Conservation (phyloP, 768 basidiomycete species). For the Tremella mesenterica region DNA sequence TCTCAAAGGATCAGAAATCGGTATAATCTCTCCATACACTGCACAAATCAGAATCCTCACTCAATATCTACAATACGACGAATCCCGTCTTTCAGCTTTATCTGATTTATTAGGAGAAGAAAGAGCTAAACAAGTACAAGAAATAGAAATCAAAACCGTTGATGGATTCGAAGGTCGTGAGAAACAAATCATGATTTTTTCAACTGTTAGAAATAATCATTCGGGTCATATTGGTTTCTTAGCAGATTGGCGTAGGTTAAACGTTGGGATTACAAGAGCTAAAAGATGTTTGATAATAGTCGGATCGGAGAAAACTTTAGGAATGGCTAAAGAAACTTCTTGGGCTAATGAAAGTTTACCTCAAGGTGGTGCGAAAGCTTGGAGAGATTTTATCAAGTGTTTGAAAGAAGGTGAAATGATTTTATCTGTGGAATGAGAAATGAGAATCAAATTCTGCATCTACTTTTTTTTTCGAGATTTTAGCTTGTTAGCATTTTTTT, state of each 20-base stretch:
- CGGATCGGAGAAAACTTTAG: constrained; percentile 31
- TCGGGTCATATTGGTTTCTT: constrained; percentile 77
- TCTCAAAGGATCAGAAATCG: constrained; percentile 67
- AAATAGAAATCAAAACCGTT: constrained; percentile 82
- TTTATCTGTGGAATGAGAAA: constrained; percentile 6
- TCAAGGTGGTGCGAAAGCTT: constrained; percentile 16
- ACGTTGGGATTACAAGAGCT: constrained; percentile 84
- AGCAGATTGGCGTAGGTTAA: constrained; percentile 72
- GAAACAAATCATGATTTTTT: constrained; percentile 86
- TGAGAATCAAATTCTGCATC: too few relatives aligned
- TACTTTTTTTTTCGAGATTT: too few relatives aligned
- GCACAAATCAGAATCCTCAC: constrained; percentile 72
- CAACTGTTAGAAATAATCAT: constrained; percentile 75
- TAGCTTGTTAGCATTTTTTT: too few relatives aligned
- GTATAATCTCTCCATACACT: constrained; percentile 83
- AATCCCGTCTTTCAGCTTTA: constrained; percentile 52
- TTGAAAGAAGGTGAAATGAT: constrained; percentile 13
- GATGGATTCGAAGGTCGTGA: constrained; percentile 92
- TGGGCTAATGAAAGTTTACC: background rate
- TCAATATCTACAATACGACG: constrained; percentile 53
- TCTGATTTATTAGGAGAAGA: constrained; percentile 55
- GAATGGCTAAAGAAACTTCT: background rate
- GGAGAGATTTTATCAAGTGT: constrained; percentile 21
- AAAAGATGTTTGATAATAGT: constrained; percentile 48
- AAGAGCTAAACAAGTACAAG: constrained; percentile 57